A percentile compares a stretch with the other conserved stretches of the same genome.
Conservation (phyloP, 495 filamentous ascomycete species). For the Lophiostoma macrostomum region DNA sequence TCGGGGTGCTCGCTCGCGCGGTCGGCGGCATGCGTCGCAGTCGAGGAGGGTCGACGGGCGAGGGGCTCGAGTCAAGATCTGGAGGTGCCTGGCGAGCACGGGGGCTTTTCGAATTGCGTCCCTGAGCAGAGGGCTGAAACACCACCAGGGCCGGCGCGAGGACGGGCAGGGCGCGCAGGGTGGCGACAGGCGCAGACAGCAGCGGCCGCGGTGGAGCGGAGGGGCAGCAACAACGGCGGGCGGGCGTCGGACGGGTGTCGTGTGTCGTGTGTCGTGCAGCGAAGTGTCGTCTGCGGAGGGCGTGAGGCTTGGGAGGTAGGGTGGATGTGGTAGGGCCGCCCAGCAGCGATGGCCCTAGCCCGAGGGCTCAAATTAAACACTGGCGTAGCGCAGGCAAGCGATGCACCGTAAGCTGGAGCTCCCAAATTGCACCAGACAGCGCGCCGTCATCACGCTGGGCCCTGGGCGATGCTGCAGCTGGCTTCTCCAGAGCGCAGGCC, state of each 20-base stretch:
- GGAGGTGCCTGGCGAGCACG: conserved; percentile 4
- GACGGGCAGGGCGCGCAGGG: conserved; percentile 6
- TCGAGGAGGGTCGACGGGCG: conserved; percentile 3
- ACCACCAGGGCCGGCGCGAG: conserved; percentile 7
- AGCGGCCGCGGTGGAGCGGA: background rate
- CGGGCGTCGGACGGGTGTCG: background rate
- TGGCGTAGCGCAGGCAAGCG: background rate
- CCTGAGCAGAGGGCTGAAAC: conserved; percentile 27
- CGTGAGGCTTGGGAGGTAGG: conserved; percentile 14
- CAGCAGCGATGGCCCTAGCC: background rate
- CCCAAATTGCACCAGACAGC: too few relatives aligned
- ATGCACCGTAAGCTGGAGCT: too few relatives aligned
- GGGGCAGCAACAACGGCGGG: background rate
- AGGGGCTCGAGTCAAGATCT: conserved; percentile 21
- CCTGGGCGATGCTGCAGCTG: too few relatives aligned
- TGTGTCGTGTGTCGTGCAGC: background rate
- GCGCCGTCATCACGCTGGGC: too few relatives aligned
- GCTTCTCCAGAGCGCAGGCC: too few relatives aligned
- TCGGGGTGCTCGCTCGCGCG: conserved; percentile 1
- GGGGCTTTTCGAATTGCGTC: conserved; percentile 10
- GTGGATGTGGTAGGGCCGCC: background rate
- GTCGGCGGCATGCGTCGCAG: conserved; percentile 25
- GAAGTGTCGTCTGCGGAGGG: conserved; percentile 12
- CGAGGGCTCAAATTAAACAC: conserved; percentile 1
- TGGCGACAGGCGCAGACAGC: conserved; percentile 2